Evolutionary conservation across 2,329 filamentous ascomycete species (phyloP), one percentile per base, ranked within the genome.

Genomic region (Sporothrix pseudoabietina): DNA sequence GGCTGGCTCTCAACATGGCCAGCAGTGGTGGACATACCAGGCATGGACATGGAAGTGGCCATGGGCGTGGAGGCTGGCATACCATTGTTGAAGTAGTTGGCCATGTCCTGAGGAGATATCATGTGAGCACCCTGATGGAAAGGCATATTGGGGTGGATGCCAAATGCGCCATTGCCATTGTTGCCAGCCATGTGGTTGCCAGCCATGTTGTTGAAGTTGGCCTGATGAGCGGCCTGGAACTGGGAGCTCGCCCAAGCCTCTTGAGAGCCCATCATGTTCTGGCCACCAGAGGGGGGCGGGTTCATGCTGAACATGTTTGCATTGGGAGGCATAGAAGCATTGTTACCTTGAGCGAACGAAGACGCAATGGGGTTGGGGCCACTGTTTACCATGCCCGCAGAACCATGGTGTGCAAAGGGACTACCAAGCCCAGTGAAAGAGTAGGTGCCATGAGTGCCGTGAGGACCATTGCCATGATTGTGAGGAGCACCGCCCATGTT

Each of bases 381-480:
- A 47, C 4, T 44, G 32, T 8, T 12, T 5, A n/a, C 30, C 57
- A 65, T 71, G 22, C 22, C n/a, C 19, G 47, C n/a, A 26, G 26
- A 26, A 4, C 35, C 22, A 16, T 63, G 32, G 12, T 47, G 32
- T 1, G 61, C 22, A n/a, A 72, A 72, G n/a, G 71, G 71, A 16
- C 71, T 72, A 1, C 47, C 71, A 32, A 72, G 71, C 5, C 22
- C 49, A 6, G 47, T 7, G 22, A 72, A 44, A 3, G 47, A 35
- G 12, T 72, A 72, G 7, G 59, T 72, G 32, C 71, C 71, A 35
- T 66, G 65, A 54, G 69, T 5, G 3, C 61, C 35, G 32, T 39
- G 57, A 22, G 19, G n/a, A 10, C 52, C 26, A 26, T 22, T 16
- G 12, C 22, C 61, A 12, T 16, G 26, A 30, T 8, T 19, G 30